A percentile compares a stretch with the other conserved stretches of the same genome.
Evolutionary conservation across 257 asterid genomes (phyloP).

Genomic region (Solanum boliviense): DNA sequence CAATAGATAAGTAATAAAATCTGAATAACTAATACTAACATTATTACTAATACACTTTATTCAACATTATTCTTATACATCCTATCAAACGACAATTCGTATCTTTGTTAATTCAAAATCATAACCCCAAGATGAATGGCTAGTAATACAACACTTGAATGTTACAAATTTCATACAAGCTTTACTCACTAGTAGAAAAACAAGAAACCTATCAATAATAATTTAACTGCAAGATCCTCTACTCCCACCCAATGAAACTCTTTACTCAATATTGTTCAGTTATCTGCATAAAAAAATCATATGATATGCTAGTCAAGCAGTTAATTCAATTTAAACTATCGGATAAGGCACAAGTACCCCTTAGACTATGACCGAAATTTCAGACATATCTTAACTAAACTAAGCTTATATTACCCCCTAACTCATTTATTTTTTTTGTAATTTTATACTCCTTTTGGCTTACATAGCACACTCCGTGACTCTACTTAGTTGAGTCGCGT

Average conservation of each 20-base stretch:
- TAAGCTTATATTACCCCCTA: too few relatives aligned
- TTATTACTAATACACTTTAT: neutral
- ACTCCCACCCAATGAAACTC: neutral
- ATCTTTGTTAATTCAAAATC: neutral
- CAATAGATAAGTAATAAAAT: too few relatives aligned
- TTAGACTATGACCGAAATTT: too few relatives aligned
- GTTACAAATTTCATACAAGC: neutral
- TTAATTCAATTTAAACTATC: neutral
- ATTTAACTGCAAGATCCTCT: neutral
- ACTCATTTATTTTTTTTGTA: too few relatives aligned
- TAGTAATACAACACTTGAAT: neutral
- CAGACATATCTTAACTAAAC: too few relatives aligned
- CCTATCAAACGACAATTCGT: neutral
- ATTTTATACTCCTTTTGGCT: too few relatives aligned
- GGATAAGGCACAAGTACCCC: too few relatives aligned
- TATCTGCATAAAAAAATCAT: conserved; percentile 7
- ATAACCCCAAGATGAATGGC: neutral
- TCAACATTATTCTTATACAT: too few relatives aligned
- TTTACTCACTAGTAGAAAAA: neutral
- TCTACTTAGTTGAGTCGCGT: too few relatives aligned
- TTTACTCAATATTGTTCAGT: neutral
- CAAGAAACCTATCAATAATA: neutral
- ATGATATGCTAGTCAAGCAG: neutral
- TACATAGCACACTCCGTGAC: too few relatives aligned
- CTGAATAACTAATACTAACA: neutral